phyloP scores from a whole-genome alignment of 192 early-diverging fungal genomes.

The Coemansia sp. region DNA sequence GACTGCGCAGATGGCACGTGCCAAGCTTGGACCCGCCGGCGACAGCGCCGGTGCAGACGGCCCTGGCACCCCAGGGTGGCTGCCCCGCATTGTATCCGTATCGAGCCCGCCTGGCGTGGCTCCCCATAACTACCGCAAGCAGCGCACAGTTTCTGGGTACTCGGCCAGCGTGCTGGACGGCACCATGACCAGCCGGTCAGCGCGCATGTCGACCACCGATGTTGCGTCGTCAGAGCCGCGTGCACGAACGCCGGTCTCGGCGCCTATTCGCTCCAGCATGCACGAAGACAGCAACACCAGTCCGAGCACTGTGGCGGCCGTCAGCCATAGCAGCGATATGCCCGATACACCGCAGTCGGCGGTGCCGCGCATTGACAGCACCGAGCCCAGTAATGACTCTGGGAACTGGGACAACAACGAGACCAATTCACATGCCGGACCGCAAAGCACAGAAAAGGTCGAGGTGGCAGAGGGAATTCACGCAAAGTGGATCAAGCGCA shows the following conservation, averaged over 20 bases:
- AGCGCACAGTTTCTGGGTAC: conserved; percentile 28
- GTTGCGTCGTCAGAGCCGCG: conserved; percentile 10
- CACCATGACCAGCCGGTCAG: conserved; percentile 2
- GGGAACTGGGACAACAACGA: conserved; percentile 13
- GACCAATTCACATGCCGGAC: conserved; percentile 15
- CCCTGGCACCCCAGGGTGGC: conserved; percentile 41
- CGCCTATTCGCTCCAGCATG: conserved; percentile 14
- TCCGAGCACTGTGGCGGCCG: not conserved
- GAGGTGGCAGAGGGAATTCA: conserved; percentile 1
- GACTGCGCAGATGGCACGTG: conserved; percentile 20
- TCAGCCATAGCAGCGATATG: conserved; percentile 1
- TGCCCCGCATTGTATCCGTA: conserved; percentile 47
- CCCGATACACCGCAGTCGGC: conserved; percentile 27
- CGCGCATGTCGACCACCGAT: conserved; percentile 21
- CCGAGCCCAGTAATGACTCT: not conserved
- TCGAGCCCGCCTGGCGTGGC: conserved; percentile 25
- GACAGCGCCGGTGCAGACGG: conserved; percentile 5
- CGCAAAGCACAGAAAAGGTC: not conserved
- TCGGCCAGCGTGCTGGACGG: conserved; percentile 15
- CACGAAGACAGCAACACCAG: not conserved
- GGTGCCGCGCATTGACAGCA: conserved; percentile 2
- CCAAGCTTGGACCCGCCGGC: conserved; percentile 9
- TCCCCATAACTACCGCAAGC: conserved; percentile 19
- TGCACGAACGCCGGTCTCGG: conserved; percentile 24
- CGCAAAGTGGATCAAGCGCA: conserved; percentile 52